Percentiles rank a stretch among this genome's conserved stretches.
Conservation (phyloP, 116 monocot species). For the Iris pallida region DNA sequence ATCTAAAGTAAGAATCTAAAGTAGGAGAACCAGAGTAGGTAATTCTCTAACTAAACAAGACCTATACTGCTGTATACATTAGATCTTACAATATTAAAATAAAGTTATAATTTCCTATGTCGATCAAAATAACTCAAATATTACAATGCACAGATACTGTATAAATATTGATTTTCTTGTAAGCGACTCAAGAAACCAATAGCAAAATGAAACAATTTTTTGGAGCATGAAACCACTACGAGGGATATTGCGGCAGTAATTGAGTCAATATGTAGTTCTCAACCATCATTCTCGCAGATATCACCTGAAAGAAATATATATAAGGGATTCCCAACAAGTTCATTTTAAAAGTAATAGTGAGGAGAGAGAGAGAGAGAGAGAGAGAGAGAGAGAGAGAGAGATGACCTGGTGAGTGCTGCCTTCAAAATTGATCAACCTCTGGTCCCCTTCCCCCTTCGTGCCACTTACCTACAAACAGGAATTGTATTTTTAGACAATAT, state of each 20-base stretch:
- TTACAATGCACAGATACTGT: no score
- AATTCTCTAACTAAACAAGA: no score
- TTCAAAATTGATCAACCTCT: conserved; percentile 19
- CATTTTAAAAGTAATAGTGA: background rate
- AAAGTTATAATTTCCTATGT: no score
- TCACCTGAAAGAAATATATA: conserved; percentile 21
- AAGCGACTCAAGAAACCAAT: no score
- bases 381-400: background rate
- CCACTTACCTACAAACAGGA: conserved; percentile 20
- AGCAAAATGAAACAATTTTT: no score
- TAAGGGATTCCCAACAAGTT: background rate
- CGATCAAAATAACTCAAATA: no score
- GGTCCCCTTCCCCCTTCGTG: conserved; percentile 16
- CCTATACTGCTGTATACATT: no score
- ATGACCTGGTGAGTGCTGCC: conserved; percentile 26
- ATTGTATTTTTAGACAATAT: no score
- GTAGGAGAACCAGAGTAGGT: no score
- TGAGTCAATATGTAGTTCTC: conserved; percentile 28
- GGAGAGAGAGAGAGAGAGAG: background rate
- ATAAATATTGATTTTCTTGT: no score
- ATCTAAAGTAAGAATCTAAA: no score
- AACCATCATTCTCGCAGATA: conserved; percentile 25
- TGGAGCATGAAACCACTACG: background rate
- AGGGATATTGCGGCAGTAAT: conserved; percentile 9
- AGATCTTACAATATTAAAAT: no score